phyloP scores from a whole-genome alignment of 331 rosid genomes.

The Quercus tomentella region DNA sequence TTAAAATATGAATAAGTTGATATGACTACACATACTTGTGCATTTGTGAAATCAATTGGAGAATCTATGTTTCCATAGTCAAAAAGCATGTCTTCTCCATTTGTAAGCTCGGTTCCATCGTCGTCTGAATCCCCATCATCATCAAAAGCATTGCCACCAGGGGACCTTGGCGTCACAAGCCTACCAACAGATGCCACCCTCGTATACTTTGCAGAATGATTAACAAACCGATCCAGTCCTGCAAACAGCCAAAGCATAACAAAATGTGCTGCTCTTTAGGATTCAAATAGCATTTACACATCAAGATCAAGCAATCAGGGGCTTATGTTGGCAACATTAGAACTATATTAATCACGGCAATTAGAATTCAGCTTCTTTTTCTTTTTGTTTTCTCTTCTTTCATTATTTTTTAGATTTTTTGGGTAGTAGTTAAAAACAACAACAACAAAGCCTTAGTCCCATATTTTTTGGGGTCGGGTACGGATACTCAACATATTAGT shows the following conservation, averaged over 20 bases:
- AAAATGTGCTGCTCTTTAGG: background rate
- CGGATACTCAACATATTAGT: too few species aligned
- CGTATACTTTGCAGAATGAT: conserved; percentile 36
- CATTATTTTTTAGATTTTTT: too few species aligned
- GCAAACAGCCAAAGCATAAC: conserved; percentile 4
- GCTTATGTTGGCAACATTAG: background rate
- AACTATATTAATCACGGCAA: background rate
- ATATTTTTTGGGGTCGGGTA: too few species aligned
- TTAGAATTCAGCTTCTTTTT: background rate
- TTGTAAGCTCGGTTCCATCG: conserved; percentile 50
- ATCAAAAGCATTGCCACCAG: conserved; percentile 39
- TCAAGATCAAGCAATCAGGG: background rate
- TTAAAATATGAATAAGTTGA: background rate
- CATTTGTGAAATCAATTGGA: conserved; percentile 33
- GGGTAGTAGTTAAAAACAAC: too few species aligned
- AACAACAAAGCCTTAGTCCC: too few species aligned
- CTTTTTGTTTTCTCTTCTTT: background rate
- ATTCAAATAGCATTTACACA: background rate
- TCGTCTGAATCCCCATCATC: conserved; percentile 68
- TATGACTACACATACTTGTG: background rate
- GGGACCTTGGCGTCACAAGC: conserved; percentile 58
- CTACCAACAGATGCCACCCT: conserved; percentile 59
- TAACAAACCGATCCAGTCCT: conserved; percentile 38
- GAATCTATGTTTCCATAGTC: conserved; percentile 31
- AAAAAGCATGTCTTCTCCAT: conserved; percentile 37